Evolutionary conservation across 1,284 basidiomycete species (phyloP), one percentile per base, ranked within the genome.

Genomic region (Xerocomus amazonicus): DNA sequence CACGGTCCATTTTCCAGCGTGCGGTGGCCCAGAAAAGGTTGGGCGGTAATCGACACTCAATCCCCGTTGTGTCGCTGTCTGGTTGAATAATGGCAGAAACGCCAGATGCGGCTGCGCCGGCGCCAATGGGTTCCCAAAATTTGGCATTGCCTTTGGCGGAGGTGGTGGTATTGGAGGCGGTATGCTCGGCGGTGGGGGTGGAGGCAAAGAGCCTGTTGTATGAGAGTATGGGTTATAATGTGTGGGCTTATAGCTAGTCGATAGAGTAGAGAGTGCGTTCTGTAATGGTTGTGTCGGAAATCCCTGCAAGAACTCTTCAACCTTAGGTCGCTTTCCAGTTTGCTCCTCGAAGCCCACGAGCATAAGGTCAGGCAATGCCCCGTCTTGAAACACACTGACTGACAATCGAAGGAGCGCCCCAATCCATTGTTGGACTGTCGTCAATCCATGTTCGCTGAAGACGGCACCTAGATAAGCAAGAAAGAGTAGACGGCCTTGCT

Each of bases 11-110:
- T 70, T 72, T 17, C 80, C 79, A 23, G 82, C 79, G 58, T 88
- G 84, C 3, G 80, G 68, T 23, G 83, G 83, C 35, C 85, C 87
- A 35, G 68, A 68, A 54, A 81, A 83, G 38, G 71, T 64, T 8
- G 80, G 76, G 7, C 72, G 70, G 59, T 87, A 90, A 44, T 80
- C 76, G 3, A 87, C 74, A 19, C 66, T 70, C 48, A 86, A 69
- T 41, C 81, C 73, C 38, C 83, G 78, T 59, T 87, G 83, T 46
- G 74, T 67, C 39, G 84, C 85, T 8, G 76, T 79, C 67, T 88
- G 81, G 62, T 88, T 88, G 68, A 89, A 88, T 32, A 83, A 61
- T 1, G 84, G 83, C 23, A 87, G 66, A 62, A 84, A 85, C 12
- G 82, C 77, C 28, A 79, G 66, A 51, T 73, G 67, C 5, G 80